Evolutionary conservation across 306 rosid species (phyloP).

Genomic region (Chamaecrista fasciculata): DNA sequence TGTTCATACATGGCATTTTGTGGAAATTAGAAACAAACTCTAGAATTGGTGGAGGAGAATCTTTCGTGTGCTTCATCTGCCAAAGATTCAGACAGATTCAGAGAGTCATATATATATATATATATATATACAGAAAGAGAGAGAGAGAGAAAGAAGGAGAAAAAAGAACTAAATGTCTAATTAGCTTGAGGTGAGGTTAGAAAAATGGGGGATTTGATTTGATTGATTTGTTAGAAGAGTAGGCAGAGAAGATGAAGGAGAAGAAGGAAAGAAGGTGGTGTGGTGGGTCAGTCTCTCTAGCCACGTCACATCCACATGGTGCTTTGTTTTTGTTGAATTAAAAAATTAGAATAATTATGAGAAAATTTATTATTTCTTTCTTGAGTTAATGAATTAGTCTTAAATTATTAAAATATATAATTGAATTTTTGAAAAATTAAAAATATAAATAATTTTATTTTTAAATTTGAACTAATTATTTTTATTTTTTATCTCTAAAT

Average conservation of each 20-base stretch:
- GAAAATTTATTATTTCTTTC: too few species aligned
- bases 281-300: not conserved
- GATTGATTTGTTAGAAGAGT: conserved; percentile 2
- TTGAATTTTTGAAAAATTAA: too few species aligned
- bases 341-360: too few species aligned
- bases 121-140: not conserved
- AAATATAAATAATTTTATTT: too few species aligned
- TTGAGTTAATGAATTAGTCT: too few species aligned
- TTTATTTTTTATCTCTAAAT: too few species aligned
- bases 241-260: not conserved
- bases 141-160: not conserved
- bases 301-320: conserved; percentile 37
- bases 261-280: conserved; percentile 15
- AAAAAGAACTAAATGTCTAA: too few species aligned
- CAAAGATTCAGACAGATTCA: not conserved
- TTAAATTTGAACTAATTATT: too few species aligned
- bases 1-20: conserved; percentile 7
- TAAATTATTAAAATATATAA: too few species aligned
- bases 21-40: not conserved
- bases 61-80: not conserved
- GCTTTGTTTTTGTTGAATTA: not conserved
- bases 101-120: too few species aligned
- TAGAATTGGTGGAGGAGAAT: not conserved
- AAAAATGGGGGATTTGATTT: too few species aligned
- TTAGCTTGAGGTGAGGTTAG: not conserved